A percentile compares a stretch with the other conserved stretches of the same genome.
These are phyloP conservation scores for Pyronema domesticum DNA, from an alignment of 495 filamentous ascomycete species.

Conservation along the genomic window DNA sequence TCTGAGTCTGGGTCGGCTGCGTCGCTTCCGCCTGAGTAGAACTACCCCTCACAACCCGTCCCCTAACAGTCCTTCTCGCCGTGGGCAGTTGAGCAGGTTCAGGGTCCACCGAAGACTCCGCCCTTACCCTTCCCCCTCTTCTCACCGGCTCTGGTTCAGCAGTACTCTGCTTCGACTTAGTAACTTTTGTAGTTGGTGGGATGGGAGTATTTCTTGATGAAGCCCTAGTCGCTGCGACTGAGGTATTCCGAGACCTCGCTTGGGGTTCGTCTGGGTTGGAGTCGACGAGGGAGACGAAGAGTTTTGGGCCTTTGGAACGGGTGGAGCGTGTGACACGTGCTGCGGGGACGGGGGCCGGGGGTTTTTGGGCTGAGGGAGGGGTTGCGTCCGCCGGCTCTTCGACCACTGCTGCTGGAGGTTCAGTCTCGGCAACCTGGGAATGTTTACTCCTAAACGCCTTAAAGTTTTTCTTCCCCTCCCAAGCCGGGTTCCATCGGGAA, in stretches of 20 bases:
- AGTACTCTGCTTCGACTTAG: no score
- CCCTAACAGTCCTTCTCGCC: background rate
- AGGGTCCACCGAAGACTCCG: background rate
- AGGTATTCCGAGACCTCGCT: no score
- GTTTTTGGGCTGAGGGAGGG: background rate
- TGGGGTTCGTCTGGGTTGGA: no score
- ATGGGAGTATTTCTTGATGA: no score
- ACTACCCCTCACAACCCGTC: background rate
- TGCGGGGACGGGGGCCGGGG: no score
- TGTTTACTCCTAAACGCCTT: conserved; percentile 55
- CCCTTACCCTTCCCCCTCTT: no score
- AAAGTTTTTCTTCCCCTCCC: conserved; percentile 96
- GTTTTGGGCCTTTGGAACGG: no score
- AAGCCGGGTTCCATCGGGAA: conserved; percentile 68
- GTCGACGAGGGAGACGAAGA: no score
- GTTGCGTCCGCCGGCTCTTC: conserved; percentile 21
- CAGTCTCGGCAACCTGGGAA: conserved; percentile 31
- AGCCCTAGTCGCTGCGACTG: no score
- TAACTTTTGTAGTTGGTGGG: no score
- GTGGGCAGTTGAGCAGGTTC: background rate
- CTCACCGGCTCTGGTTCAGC: no score
- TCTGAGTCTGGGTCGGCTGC: background rate
- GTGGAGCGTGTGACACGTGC: no score
- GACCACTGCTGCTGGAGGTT: conserved; percentile 18
- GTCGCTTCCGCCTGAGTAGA: background rate